phyloP scores from a whole-genome alignment of 129 eudicot species.

The Flaveria robusta region DNA sequence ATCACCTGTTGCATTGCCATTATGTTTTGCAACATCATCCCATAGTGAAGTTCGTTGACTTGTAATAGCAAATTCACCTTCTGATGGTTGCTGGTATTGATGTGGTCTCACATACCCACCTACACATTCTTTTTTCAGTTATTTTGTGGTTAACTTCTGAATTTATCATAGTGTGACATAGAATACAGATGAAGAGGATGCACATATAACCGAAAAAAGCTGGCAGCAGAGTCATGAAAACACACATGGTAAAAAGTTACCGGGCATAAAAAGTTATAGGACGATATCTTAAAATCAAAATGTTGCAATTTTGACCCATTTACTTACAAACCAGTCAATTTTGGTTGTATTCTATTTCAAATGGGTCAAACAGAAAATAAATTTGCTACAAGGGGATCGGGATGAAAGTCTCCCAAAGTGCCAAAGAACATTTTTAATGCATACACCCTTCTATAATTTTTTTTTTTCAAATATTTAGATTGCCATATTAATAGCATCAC shows the following conservation, averaged over 20 bases:
- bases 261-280: not conserved
- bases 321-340: not conserved
- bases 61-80: slow-evolving; percentile 23
- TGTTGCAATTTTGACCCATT: not conserved
- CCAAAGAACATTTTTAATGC: slow-evolving; percentile 6
- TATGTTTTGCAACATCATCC: slow-evolving; percentile 50
- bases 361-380: not conserved
- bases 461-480: not conserved
- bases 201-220: not conserved
- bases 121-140: slow-evolving; percentile 35
- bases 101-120: slow-evolving; percentile 49
- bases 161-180: slow-evolving; percentile 1
- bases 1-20: slow-evolving; percentile 30
- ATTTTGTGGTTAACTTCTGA: slow-evolving; percentile 20
- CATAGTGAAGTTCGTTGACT: slow-evolving; percentile 47
- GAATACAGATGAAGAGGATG: slow-evolving; percentile 24
- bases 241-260: not conserved
- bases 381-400: not conserved
- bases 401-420: not conserved
- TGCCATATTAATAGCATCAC: not conserved
- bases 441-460: not conserved
- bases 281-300: not conserved
- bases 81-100: slow-evolving; percentile 37
- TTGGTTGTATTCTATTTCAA: not conserved
- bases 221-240: slow-evolving; percentile 5